Evolutionary conservation across 495 filamentous ascomycete genomes (phyloP), one percentile per base, ranked within the genome.

Genomic region (Rhypophila decipiens): DNA sequence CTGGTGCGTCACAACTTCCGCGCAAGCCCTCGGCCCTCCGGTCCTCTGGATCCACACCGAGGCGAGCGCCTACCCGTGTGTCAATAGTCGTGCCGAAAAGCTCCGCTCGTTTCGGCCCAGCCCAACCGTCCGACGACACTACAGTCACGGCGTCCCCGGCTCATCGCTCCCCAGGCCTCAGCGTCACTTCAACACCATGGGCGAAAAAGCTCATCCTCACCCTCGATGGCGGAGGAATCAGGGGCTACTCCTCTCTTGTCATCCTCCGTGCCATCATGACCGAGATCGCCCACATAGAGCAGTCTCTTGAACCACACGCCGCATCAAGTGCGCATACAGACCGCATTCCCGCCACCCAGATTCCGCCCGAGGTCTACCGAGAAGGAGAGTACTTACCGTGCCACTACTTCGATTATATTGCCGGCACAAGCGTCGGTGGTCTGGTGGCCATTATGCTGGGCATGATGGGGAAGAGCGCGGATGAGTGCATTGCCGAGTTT

Each of bases 301-400:
- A 55, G 29, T 44, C 31, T 4, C 42, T 55, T 8, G 39, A 51
- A 3, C 57, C 54, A 2, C 23, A 17, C 4, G 61, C 59, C 24
- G 20, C 36, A 1, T 62, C 55, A 0, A 59, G 55, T 39, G 60
- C 61, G n/a, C 47, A 60, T 23, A 62, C 61, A 7, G 48, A 46
- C 11, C 47, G 46, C 2, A 61, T 63, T 35, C 44, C 47, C 1
- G 38, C 47, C 13, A 46, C 56, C 11, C 19, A 38, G 17, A 61
- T 83, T 19, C 74, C 80, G 63, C 61, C 66, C 31, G 56, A 50
- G 0, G 59, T 77, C 27, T 61, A 71, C 17, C 53, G 53, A 20
- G 55, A 69, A 12, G 64, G 67, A 17, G 58, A 70, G 21, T 70
- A 70, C 19, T 66, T 76, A 39, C 76, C 75, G 8, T 76, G 69